Conservation (phyloP, 2,329 filamentous ascomycete genomes). For the Venturiaceae sp. region DNA sequence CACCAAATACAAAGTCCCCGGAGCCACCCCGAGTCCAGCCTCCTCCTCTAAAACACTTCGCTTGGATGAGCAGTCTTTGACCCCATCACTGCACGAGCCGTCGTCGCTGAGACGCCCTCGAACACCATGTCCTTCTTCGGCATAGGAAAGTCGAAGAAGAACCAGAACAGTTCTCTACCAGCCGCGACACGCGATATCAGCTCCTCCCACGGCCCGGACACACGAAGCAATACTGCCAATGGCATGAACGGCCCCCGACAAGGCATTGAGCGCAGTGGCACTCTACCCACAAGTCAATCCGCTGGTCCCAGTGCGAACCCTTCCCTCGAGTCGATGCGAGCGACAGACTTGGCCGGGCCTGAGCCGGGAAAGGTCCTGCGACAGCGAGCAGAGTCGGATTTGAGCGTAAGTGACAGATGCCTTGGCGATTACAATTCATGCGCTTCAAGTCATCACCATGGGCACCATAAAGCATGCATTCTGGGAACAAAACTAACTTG, state of each 20-base stretch:
- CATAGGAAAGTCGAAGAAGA: constrained; percentile 30
- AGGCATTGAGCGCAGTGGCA: not conserved
- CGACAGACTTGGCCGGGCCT: not conserved
- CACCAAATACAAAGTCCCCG: not conserved
- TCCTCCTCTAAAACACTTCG: not conserved
- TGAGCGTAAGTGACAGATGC: constrained; percentile 1
- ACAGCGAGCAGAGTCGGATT: constrained; percentile 7
- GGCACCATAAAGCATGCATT: not conserved
- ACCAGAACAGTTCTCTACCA: constrained; percentile 33
- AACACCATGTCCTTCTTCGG: constrained; percentile 43
- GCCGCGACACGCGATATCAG: constrained; percentile 46
- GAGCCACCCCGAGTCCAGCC: not conserved
- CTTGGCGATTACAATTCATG: not conserved
- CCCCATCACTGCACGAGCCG: not conserved
- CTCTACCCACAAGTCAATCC: constrained; percentile 15
- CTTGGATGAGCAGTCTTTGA: not conserved
- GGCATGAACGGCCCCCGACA: constrained; percentile 17
- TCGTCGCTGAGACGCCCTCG: not conserved
- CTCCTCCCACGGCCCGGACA: constrained; percentile 39
- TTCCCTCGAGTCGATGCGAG: constrained; percentile 5
- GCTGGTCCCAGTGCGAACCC: not conserved
- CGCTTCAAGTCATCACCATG: not conserved
- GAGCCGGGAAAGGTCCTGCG: constrained; percentile 34
- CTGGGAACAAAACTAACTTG: not conserved
- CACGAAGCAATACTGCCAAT: constrained; percentile 37